Evolutionary conservation across 78 protist genomes (phyloP), one percentile per base, ranked within the genome.

Genomic region (Andalucia godoyi): DNA sequence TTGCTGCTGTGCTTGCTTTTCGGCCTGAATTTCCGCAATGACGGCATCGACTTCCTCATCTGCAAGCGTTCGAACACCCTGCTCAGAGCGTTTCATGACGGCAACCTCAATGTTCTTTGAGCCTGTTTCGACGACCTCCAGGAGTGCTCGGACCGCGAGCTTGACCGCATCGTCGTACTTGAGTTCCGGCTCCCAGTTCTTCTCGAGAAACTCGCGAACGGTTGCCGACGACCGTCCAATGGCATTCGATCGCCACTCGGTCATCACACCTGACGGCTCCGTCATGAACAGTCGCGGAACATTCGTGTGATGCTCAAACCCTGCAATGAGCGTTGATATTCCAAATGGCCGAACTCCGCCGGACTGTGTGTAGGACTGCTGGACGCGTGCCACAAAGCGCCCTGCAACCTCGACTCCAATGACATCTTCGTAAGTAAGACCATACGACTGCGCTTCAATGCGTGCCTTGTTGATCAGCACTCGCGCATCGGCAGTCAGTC

Each of bases 261-360:
- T 39, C 74, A 51, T 84, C 25, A 70, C 78, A 29, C 99, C 99
- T 1, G 93, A 75, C 34, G 99, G 99, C 38, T 94, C 98, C 0
- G 99, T 96, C 72, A 89, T 86, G 69, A 61, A 96, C 32, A 96
- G 85, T 27, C 45, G 76, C 30, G 95, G 92, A n/a, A 71, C 59
- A 42, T 94, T 93, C 59, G 86, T 88, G 4, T 64, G 46, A 10
- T 1, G 41, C 66, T 93, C 94, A 45, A 90, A 88, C 34, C 99
- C 99, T 13, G 83, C 86, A 38, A 97, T 85, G 41, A 97, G 77
- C 6, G 92, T 78, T 17, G 97, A 80, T 34, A 97, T 81, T 32
- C 99, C 99, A 54, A 94, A 95, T 18, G 99, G 99, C 15, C 99
- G 83, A 52, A 85, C 89, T 15, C 99, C 99, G 46, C 94, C 95